Base-by-base conservation (phyloP, 2,329 filamentous ascomycete species). In the Penicillium hordei region DNA sequence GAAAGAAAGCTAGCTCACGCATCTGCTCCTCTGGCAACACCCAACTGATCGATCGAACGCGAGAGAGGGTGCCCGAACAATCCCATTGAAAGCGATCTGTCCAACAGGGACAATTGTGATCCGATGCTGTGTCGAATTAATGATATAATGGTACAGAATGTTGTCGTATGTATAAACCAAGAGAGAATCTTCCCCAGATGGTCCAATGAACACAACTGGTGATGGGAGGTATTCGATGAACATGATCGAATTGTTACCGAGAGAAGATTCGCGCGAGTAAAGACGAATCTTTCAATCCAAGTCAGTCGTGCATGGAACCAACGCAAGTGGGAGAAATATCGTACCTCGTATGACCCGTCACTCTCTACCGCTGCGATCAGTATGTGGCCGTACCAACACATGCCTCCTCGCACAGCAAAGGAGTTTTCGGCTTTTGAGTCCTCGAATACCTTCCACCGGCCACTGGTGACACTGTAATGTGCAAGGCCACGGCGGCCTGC, bases 321-420 rank as follows among this genome's bases (percentile, higher is more conserved):
- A 36, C 1, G 15, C 2, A n/a, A 4, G 2, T 31, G 17, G 13
- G 9, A 34, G 25, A 31, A 9, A 39, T 31, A 46, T 60, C 71
- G 57, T 75, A 85, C 83, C 78, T 96, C 89, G 68, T 92, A 92
- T 23, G 87, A 87, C 64, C 87, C 85, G 65, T 89, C 90, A 53
- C 86, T 87, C 74, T 99, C 94, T n/a, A 97, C 88, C 4, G 93
- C 92, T 39, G 92, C 93, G 55, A 97, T 90, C 19, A 99, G 81
- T 33, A 97, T 90, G 75, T 99, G 93, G 65, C 96, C 92, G 71
- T 96, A 93, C 94, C 94, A 99, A 72, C 93, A 97, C 93, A 99
- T 96, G 7, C 94, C 94, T 48, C 94, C 94, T 61, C 93, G 83
- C 15, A 99, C 91, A 25, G 91, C 86, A 71, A 99, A 99, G 61